These are phyloP conservation scores for Diutina neorugosa DNA, from an alignment of 1,139 yeast species.

Conservation along the genomic window DNA sequence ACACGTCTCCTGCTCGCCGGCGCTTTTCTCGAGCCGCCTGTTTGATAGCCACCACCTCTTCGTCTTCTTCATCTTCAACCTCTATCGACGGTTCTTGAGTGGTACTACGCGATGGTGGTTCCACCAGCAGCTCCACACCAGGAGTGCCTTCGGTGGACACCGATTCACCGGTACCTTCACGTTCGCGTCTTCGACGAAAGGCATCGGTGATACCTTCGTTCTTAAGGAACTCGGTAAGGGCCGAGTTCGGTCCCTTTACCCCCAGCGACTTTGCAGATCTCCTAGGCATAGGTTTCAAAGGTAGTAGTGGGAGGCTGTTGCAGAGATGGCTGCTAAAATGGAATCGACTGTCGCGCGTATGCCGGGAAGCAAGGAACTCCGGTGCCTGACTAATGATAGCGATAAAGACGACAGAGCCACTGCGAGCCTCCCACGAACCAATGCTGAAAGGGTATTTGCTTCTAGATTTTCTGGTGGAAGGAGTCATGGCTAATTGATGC, in stretches of 20 bases:
- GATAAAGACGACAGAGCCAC: not conserved
- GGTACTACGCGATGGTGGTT: not conserved
- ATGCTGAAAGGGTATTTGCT: too few species aligned
- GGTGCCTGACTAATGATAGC: not conserved
- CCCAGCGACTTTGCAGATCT: conserved; percentile 20
- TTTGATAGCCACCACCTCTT: conserved; percentile 22
- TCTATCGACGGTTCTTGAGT: not conserved
- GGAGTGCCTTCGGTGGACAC: not conserved
- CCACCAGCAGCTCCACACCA: not conserved
- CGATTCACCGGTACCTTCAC: conserved; percentile 3
- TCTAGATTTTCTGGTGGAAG: too few species aligned
- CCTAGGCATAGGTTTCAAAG: conserved; percentile 12
- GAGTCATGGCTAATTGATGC: too few species aligned
- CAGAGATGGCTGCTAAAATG: not conserved
- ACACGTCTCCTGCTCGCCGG: conserved; percentile 12
- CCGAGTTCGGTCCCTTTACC: conserved; percentile 70
- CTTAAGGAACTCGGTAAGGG: conserved; percentile 61
- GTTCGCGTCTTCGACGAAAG: conserved; percentile 49
- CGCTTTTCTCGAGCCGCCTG: conserved; percentile 30
- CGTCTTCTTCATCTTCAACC: conserved; percentile 10
- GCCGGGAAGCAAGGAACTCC: not conserved
- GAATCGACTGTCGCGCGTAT: not conserved
- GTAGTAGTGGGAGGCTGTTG: not conserved
- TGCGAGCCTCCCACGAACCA: too few species aligned
- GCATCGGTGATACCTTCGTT: conserved; percentile 83